Evolutionary conservation across 2,329 filamentous ascomycete genomes (phyloP).

Genomic region (Fusarium sp.): DNA sequence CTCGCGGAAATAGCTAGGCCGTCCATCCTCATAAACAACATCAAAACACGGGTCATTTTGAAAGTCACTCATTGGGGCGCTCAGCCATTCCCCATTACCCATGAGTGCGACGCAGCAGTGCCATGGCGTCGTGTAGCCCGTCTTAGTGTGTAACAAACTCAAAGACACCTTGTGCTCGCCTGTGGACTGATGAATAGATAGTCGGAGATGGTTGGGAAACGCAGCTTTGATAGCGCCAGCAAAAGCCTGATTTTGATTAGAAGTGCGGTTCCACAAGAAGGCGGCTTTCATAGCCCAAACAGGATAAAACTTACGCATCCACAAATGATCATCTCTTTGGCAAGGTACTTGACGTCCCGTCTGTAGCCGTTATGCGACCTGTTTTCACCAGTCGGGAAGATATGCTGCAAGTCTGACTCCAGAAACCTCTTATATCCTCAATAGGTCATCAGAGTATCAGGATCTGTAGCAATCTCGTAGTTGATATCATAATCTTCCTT

Average conservation of each 20-base stretch:
- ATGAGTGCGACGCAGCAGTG: not conserved
- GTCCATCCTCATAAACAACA: not conserved
- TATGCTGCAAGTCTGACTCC: not conserved
- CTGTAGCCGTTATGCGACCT: not conserved
- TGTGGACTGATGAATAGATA: not conserved
- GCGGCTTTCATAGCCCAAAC: not conserved
- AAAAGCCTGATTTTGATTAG: not conserved
- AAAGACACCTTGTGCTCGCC: not conserved
- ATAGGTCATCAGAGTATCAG: not conserved
- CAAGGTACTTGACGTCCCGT: not conserved
- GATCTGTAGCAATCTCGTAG: not conserved
- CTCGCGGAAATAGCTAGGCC: not conserved
- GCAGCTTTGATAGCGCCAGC: not conserved
- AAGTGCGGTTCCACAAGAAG: not conserved
- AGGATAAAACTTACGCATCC: not conserved
- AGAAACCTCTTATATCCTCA: not conserved
- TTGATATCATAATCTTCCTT: not conserved
- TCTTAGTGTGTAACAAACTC: not conserved
- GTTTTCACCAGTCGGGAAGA: not conserved
- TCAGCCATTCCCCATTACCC: not conserved
- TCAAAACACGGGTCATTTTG: not conserved
- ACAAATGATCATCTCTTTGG: not conserved
- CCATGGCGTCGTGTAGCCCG: not conserved
- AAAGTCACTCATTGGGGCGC: not conserved
- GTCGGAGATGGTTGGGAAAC: not conserved